Conservation (phyloP, 495 filamentous ascomycete species). For the Neurospora sp. region DNA sequence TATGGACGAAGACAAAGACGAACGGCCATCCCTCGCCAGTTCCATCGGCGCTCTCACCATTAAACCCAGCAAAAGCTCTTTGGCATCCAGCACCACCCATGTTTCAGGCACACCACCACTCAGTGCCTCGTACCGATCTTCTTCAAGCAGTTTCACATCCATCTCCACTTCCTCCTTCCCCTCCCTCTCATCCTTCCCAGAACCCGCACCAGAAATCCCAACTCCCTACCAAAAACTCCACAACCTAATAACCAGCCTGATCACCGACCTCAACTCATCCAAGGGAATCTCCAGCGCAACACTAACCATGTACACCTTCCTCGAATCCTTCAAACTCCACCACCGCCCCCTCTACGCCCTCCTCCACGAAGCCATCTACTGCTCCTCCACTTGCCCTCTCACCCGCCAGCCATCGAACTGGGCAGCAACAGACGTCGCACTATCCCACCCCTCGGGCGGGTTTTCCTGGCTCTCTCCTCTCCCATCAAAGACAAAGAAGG, state of each 20-base stretch:
- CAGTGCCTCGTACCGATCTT: background rate
- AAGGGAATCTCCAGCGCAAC: too few species aligned
- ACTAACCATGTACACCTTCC: too few species aligned
- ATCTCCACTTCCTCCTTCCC: background rate
- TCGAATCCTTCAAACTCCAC: conserved; percentile 9
- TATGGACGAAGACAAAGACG: conserved; percentile 48
- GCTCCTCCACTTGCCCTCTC: background rate
- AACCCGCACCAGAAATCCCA: background rate
- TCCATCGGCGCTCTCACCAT: conserved; percentile 21
- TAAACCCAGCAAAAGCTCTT: background rate
- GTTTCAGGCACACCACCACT: background rate
- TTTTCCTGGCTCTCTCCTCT: conserved; percentile 30
- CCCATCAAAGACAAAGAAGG: background rate
- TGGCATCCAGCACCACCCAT: too few species aligned
- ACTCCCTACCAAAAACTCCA: background rate
- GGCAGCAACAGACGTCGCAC: conserved; percentile 34
- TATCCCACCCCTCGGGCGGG: conserved; percentile 6
- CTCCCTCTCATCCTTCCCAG: background rate
- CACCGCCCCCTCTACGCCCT: conserved; percentile 16
- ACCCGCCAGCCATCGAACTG: conserved; percentile 15
- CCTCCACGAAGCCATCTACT: conserved; percentile 21
- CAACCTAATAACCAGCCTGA: background rate
- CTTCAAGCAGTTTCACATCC: background rate
- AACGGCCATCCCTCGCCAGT: too few species aligned
- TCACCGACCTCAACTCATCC: background rate